A percentile compares a stretch with the other conserved stretches of the same genome.
Conservation (phyloP, 768 basidiomycete species). For the Collybia nuda region DNA sequence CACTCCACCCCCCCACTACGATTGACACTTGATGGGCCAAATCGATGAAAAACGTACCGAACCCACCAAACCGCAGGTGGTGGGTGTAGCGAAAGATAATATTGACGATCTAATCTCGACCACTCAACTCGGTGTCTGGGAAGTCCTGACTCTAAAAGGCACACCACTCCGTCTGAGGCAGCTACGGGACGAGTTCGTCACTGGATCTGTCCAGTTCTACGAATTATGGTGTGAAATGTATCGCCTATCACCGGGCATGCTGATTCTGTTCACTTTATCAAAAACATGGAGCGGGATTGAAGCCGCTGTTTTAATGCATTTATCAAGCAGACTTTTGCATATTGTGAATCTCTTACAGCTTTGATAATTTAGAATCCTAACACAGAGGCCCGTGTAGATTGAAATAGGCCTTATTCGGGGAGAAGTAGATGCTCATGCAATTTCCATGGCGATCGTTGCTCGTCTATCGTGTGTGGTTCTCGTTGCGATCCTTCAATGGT, state of each 20-base stretch:
- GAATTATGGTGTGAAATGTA: conserved; percentile 23
- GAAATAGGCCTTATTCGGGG: conserved; percentile 18
- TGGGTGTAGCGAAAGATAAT: not conserved
- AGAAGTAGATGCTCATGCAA: conserved; percentile 13
- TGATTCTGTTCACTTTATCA: conserved; percentile 18
- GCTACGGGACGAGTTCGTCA: conserved; percentile 6
- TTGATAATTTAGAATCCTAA: too few species aligned
- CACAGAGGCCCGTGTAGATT: conserved; percentile 15
- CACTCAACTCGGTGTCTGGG: conserved; percentile 20
- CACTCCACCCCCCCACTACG: too few species aligned
- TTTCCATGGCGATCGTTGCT: conserved; percentile 13
- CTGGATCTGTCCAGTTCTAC: conserved; percentile 15
- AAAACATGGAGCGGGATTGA: conserved; percentile 23
- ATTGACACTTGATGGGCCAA: too few species aligned
- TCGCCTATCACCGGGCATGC: conserved; percentile 14
- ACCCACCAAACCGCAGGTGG: too few species aligned
- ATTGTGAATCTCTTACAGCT: too few species aligned
- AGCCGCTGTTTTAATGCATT: conserved; percentile 22
- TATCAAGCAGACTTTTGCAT: conserved; percentile 19
- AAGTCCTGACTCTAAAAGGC: conserved; percentile 8
- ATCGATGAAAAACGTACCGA: too few species aligned
- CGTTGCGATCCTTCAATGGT: conserved; percentile 19
- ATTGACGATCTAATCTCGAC: conserved; percentile 12
- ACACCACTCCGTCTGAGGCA: conserved; percentile 3
- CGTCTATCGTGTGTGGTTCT: conserved; percentile 16